These are phyloP conservation scores for Talaromyces sp. DNA, from an alignment of 2,329 filamentous ascomycete species.

Conservation along the genomic window DNA sequence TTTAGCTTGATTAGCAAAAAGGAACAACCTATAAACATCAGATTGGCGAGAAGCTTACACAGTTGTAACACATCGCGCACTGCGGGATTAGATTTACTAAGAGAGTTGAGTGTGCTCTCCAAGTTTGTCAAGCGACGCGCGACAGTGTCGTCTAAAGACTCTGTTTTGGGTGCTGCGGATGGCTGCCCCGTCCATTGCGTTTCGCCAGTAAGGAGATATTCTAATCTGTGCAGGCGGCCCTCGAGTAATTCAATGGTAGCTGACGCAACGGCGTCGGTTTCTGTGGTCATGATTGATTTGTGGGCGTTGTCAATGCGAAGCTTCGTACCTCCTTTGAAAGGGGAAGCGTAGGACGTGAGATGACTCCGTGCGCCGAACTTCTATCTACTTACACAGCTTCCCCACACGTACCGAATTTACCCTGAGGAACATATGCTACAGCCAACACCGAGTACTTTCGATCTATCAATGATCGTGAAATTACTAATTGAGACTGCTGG, in stretches of 20 bases:
- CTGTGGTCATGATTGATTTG: constrained; percentile 28
- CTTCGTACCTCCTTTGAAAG: neutral
- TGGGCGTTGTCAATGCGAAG: constrained; percentile 4
- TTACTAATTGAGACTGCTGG: neutral
- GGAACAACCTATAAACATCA: neutral
- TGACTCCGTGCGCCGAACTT: neutral
- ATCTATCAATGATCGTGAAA: neutral
- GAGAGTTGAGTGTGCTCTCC: constrained; percentile 37
- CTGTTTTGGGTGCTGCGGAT: constrained; percentile 31
- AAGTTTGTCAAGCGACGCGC: constrained; percentile 38
- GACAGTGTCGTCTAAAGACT: constrained; percentile 38
- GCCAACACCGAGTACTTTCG: neutral
- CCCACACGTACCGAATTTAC: neutral
- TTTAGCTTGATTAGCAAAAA: constrained; percentile 12
- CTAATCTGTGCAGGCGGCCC: constrained; percentile 42
- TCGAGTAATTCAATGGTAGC: constrained; percentile 45
- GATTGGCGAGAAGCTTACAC: constrained; percentile 28
- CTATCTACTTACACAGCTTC: neutral
- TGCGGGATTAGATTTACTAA: constrained; percentile 37
- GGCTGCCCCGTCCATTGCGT: constrained; percentile 41
- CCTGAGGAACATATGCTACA: neutral
- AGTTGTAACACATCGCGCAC: constrained; percentile 43
- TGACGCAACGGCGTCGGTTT: constrained; percentile 35
- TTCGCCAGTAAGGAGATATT: constrained; percentile 44
- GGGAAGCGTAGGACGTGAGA: neutral